These are phyloP conservation scores for Sphaerulina vaccinii DNA, from an alignment of 2,329 filamentous ascomycete species.

Conservation along the genomic window DNA sequence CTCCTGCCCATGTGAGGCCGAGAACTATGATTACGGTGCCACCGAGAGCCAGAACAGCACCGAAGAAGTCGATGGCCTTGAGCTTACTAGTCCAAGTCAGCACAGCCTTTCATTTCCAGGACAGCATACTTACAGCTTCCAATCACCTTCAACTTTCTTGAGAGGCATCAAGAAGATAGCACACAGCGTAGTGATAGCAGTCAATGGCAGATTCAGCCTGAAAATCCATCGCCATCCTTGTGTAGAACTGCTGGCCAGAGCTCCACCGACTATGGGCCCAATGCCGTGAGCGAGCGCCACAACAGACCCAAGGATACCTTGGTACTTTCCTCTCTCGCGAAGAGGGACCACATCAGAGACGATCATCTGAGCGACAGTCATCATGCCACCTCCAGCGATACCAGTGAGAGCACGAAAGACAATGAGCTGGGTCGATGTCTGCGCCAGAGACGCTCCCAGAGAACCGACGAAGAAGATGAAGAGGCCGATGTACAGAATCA, in stretches of 20 bases:
- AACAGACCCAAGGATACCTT: constrained; percentile 29
- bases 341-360: constrained; percentile 33
- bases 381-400: constrained; percentile 46
- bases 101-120: constrained; percentile 31
- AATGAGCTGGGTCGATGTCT: constrained; percentile 45
- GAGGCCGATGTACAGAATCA: constrained; percentile 60
- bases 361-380: constrained; percentile 34
- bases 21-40: constrained; percentile 55
- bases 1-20: constrained; percentile 56
- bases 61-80: constrained; percentile 55
- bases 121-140: constrained; percentile 46
- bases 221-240: constrained; percentile 30
- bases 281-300: constrained; percentile 42
- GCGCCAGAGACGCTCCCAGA: constrained; percentile 24
- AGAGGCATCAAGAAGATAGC: constrained; percentile 59
- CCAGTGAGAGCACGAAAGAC: constrained; percentile 58
- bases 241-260: constrained; percentile 25
- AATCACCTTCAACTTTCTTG: constrained; percentile 54
- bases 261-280: constrained; percentile 49
- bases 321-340: constrained; percentile 30
- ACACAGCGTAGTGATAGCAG: constrained; percentile 47
- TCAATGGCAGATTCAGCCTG: constrained; percentile 51
- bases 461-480: constrained; percentile 54
- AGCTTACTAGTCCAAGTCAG: constrained; percentile 46
- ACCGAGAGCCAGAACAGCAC: constrained; percentile 53